phyloP scores from a whole-genome alignment of 257 asterid species.

The Gardenia jasminoides region DNA sequence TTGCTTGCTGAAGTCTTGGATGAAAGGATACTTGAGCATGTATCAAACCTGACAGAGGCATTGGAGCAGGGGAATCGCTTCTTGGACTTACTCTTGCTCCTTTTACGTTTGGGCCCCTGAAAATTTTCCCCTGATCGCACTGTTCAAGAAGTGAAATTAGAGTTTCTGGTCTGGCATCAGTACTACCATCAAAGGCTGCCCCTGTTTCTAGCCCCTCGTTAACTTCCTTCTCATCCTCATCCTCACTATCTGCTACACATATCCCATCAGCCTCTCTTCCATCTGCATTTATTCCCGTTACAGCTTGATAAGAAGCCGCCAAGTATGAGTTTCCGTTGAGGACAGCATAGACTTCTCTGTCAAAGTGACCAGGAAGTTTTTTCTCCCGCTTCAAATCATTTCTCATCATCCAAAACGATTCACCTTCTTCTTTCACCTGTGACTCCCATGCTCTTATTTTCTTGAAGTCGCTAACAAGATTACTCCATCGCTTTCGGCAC shows the following conservation, averaged over 20 bases:
- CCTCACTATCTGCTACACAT: slow-evolving; percentile 26
- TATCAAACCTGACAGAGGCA: slow-evolving; percentile 64
- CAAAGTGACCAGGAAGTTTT: slow-evolving; percentile 64
- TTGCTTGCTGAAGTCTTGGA: neutral
- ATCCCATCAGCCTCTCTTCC: slow-evolving; percentile 23
- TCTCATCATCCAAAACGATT: slow-evolving; percentile 67
- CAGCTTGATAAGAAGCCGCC: slow-evolving; percentile 45
- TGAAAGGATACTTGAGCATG: neutral
- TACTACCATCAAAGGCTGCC: slow-evolving; percentile 2
- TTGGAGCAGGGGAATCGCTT: slow-evolving; percentile 46
- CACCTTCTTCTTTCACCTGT: slow-evolving; percentile 21
- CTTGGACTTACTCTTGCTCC: slow-evolving; percentile 26
- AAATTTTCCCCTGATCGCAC: slow-evolving; percentile 23
- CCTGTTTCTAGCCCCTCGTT: slow-evolving; percentile 24
- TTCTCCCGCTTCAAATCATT: slow-evolving; percentile 61
- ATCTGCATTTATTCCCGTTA: slow-evolving; percentile 34
- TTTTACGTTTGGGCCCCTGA: slow-evolving; percentile 24
- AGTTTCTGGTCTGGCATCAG: slow-evolving; percentile 15
- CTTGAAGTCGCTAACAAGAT: slow-evolving; percentile 73
- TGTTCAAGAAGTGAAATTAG: slow-evolving; percentile 22
- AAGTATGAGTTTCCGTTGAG: slow-evolving; percentile 54
- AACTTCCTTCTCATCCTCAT: slow-evolving; percentile 37
- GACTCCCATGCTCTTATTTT: slow-evolving; percentile 68
- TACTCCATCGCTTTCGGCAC: slow-evolving; percentile 83
- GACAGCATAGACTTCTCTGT: slow-evolving; percentile 52